phyloP scores from a whole-genome alignment of 164 flowering plant species.

The Annona cherimola region DNA sequence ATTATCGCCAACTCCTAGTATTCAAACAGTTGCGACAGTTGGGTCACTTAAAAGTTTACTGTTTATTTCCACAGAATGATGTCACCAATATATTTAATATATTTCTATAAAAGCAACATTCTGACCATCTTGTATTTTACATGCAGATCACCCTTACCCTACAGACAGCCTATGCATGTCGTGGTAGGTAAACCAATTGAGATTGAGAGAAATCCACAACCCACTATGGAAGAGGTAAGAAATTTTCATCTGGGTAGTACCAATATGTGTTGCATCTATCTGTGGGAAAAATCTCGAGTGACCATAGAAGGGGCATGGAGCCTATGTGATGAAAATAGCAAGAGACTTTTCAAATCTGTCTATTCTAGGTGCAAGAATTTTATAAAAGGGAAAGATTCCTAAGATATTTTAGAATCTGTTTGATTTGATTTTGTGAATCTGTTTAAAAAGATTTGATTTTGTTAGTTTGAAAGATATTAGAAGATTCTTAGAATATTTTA shows the following conservation, averaged over 20 bases:
- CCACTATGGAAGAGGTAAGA: slow-evolving; percentile 72
- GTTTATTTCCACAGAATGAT: neutral
- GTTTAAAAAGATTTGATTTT: too few species aligned
- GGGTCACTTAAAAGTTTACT: neutral
- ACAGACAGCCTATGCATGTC: slow-evolving; percentile 60
- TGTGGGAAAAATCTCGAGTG: neutral
- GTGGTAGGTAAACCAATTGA: slow-evolving; percentile 84
- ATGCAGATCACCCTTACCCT: slow-evolving; percentile 71
- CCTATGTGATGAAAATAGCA: too few species aligned
- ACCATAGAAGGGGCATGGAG: neutral
- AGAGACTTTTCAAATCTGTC: too few species aligned
- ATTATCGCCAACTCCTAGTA: neutral
- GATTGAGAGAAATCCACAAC: slow-evolving; percentile 54
- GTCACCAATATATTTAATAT: neutral
- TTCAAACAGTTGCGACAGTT: neutral
- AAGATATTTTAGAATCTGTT: too few species aligned
- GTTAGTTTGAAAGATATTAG: too few species aligned
- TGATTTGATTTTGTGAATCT: too few species aligned
- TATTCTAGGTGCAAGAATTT: too few species aligned
- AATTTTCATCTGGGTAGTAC: neutral
- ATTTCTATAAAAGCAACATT: neutral
- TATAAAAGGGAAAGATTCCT: too few species aligned
- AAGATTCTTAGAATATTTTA: too few species aligned
- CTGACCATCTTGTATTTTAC: neutral
- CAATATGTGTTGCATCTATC: neutral